Evolutionary conservation across 106 monocot genomes (phyloP), one percentile per base, ranked within the genome.

Genomic region (Hemerocallis citrina): DNA sequence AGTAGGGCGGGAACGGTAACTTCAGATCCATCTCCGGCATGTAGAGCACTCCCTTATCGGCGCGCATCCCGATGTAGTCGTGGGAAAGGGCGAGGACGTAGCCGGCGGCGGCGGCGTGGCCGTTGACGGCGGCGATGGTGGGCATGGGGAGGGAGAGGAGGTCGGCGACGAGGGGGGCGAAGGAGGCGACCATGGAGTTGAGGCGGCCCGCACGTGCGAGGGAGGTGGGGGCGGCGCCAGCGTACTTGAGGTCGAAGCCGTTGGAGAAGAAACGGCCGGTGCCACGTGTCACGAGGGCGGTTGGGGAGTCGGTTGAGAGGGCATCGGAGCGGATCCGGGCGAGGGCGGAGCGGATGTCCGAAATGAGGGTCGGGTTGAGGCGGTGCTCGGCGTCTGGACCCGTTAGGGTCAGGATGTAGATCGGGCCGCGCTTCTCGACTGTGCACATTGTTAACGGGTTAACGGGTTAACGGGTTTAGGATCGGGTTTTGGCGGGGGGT

Each of bases 11-110:
- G 34, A 94, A 60, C 7, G 79, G 76, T 1, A 85, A 1, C 17
- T 80, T 80, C 12, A 74, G 40, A 33, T 89, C 82, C 21, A 83
- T 36, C 80, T 94, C 93, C 71, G 85, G 82, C 89, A 94, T 77
- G 89, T 85, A 94, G 46, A 94, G 48, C 67, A 94, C 79, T 15
- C 85, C 93, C 14, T 80, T 71, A 34, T 89, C 85, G 14, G 34
- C 63, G 23, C 89, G 50, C 93, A 89, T 94, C 21, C 80, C 23
- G 35, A 85, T 62, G 73, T 83, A 75, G 67, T 89, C 89, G 59
- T 77, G 82, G 48, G 39, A 12, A 3, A 84, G 52, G 25, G 78
- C 80, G 15, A 89, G 75, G 43, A 74, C 52, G 66, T 84, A 63
- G 28, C 89, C 89, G 45, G 81, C 84, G 45, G 81, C 81, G 38